Conservation (phyloP, 768 basidiomycete genomes). For the Rhodotorula toruloides region DNA sequence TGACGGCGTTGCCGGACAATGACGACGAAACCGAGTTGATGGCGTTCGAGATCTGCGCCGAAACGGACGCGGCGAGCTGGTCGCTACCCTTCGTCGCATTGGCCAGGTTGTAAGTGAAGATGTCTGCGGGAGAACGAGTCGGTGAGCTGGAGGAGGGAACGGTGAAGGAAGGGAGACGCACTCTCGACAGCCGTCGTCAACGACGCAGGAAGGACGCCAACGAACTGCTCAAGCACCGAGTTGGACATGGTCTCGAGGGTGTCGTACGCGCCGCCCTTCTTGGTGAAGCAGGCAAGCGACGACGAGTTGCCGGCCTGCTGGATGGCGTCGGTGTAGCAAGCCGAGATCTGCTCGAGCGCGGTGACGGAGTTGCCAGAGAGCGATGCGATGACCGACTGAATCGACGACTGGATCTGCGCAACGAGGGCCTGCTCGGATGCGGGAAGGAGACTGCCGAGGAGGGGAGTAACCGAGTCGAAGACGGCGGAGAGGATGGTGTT, state of each 20-base stretch:
- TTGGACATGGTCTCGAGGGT: conserved; percentile 39
- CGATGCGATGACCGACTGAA: conserved; percentile 37
- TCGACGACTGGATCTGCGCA: conserved; percentile 26
- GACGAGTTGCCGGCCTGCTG: conserved; percentile 33
- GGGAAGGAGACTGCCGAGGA: conserved; percentile 39
- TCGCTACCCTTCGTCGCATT: conserved; percentile 6
- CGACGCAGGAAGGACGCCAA: conserved; percentile 38
- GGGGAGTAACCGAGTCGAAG: conserved; percentile 38
- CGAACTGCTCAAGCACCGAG: conserved; percentile 37
- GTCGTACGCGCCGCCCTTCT: conserved; percentile 26
- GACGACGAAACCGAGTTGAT: conserved; percentile 34
- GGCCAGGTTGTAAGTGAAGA: conserved; percentile 32
- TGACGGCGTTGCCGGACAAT: conserved; percentile 39
- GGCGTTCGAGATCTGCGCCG: conserved; percentile 34
- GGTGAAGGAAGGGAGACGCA: background rate
- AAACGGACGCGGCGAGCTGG: conserved; percentile 24
- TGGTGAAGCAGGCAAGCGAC: conserved; percentile 36
- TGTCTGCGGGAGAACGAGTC: conserved; percentile 4
- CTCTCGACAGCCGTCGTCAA: conserved; percentile 33
- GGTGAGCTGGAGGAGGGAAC: background rate
- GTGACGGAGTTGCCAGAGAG: conserved; percentile 37
- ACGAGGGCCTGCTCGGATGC: conserved; percentile 33
- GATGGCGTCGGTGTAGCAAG: conserved; percentile 38
- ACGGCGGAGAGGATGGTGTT: conserved; percentile 37
- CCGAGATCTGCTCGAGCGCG: conserved; percentile 30